Evolutionary conservation across 805 yeast genomes (phyloP), one percentile per base, ranked within the genome.

Genomic region (Kuraishia floccosa): DNA sequence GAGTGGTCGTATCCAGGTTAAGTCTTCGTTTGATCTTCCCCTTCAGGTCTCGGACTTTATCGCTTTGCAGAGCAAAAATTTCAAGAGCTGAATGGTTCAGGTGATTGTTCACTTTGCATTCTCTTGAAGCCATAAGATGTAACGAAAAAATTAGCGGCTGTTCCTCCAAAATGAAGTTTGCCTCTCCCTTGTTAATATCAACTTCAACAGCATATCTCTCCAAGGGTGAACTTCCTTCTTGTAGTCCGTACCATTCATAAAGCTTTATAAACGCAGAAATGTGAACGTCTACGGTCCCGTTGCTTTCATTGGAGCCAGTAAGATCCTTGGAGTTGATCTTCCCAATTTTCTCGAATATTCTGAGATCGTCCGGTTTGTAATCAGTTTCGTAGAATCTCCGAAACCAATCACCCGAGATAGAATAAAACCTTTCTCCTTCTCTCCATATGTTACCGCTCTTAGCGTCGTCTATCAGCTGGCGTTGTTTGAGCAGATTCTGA

Each of bases 171-270:
- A 40, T 39, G 17, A 41, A 34, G 18, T 42, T 40, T 5, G 45
- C 48, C 24, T 30, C 18, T 39, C 41, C 30, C 37, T 33, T n/a
- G n/a, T n/a, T n/a, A n/a, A n/a, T n/a, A n/a, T n/a, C n/a, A n/a
- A n/a, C n/a, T n/a, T n/a, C n/a, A n/a, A n/a, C n/a, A 15, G 60
- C 39, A 12, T 39, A 43, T 3, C 75, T 58, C n/a, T 40, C 37
- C 1, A 65, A 48, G 1, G 66, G 58, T 5, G 38, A 36, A 5
- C 65, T 54, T 4, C 44, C 46, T 1, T 63, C 61, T 2, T 50
- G 44, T 15, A 68, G 30, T 0, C 80, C 81, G 47, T 74, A 76
- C 76, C 79, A 70, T 20, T 58, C 55, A 13, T 16, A 10, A 18
- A 26, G 28, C 9, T 15, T 16, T 5, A 15, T 13, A 16, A 26